Evolutionary conservation across 2,329 filamentous ascomycete species (phyloP).

Genomic region (Paracamarosporium sp.): DNA sequence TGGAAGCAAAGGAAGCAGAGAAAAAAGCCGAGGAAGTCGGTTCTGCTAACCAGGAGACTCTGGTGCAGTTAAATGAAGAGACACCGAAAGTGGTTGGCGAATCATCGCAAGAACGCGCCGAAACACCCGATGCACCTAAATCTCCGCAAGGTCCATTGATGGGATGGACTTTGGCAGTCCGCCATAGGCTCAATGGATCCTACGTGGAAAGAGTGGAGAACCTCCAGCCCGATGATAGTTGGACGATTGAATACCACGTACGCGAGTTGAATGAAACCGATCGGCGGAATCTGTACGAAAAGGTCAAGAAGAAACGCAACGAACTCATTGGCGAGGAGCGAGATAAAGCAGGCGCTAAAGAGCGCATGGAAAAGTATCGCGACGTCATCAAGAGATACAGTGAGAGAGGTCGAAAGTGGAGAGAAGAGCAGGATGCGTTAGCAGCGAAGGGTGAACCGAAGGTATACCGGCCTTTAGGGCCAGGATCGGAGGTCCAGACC

Average conservation of each 20-base stretch:
- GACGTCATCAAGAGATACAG: constrained; percentile 55
- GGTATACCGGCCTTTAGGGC: constrained; percentile 41
- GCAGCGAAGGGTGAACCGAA: constrained; percentile 55
- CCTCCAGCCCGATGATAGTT: constrained; percentile 58
- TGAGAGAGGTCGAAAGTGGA: constrained; percentile 64
- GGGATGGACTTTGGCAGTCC: constrained; percentile 74
- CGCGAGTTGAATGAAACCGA: constrained; percentile 56
- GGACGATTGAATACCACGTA: constrained; percentile 81
- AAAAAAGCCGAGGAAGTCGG: not conserved
- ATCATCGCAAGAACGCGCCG: constrained; percentile 4
- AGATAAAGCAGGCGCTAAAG: constrained; percentile 45
- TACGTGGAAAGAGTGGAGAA: constrained; percentile 67
- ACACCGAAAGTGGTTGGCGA: not conserved
- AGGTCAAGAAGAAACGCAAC: constrained; percentile 63
- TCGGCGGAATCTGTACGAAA: constrained; percentile 28
- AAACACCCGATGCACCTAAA: constrained; percentile 6
- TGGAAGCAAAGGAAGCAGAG: constrained; percentile 25
- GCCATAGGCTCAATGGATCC: constrained; percentile 73
- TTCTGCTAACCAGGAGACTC: not conserved
- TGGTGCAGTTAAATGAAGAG: constrained; percentile 2
- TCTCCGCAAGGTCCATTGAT: constrained; percentile 55
- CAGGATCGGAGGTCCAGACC: constrained; percentile 24
- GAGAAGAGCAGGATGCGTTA: constrained; percentile 60
- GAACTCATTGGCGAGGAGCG: constrained; percentile 48
- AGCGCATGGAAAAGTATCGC: constrained; percentile 52